Percentiles rank a stretch among this genome's conserved stretches.
Evolutionary conservation across 768 basidiomycete genomes (phyloP).

Genomic region (Podaxis sp.): DNA sequence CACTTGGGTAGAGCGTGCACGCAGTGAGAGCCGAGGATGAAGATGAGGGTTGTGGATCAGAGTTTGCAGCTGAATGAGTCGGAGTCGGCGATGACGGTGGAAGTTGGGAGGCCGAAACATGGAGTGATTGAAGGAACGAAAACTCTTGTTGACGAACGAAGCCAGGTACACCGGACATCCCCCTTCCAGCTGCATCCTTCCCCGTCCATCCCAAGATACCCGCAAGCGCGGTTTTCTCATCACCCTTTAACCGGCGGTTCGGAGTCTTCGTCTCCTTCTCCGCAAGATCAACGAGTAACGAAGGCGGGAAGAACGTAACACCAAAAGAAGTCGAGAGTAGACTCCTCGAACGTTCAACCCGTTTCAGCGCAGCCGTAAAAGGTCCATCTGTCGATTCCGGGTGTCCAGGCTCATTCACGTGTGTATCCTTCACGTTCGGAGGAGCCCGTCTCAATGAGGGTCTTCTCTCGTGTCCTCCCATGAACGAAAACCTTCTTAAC

Average conservation of each 20-base stretch:
- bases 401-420: neutral
- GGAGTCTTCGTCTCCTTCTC: conserved; percentile 44
- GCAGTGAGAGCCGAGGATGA: neutral
- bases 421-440: conserved; percentile 12
- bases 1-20: neutral
- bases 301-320: conserved; percentile 45
- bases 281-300: conserved; percentile 47
- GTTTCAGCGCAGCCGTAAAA: conserved; percentile 38
- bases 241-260: conserved; percentile 43
- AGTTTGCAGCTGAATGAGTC: conserved; percentile 1
- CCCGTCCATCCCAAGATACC: conserved; percentile 64
- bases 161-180: conserved; percentile 48
- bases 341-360: conserved; percentile 35
- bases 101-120: conserved; percentile 25
- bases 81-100: neutral
- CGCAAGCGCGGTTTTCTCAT: conserved; percentile 51
- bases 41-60: neutral
- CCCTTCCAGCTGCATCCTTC: conserved; percentile 35
- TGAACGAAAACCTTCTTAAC: neutral
- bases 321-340: conserved; percentile 56
- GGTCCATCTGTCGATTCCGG: conserved; percentile 22
- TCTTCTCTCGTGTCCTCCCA: neutral
- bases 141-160: conserved; percentile 61
- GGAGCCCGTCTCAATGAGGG: neutral
- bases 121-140: conserved; percentile 46